Percentiles rank a stretch among this genome's conserved stretches.
Conservation (phyloP, 2,329 filamentous ascomycete species). For the Colletotrichum plurivorum region DNA sequence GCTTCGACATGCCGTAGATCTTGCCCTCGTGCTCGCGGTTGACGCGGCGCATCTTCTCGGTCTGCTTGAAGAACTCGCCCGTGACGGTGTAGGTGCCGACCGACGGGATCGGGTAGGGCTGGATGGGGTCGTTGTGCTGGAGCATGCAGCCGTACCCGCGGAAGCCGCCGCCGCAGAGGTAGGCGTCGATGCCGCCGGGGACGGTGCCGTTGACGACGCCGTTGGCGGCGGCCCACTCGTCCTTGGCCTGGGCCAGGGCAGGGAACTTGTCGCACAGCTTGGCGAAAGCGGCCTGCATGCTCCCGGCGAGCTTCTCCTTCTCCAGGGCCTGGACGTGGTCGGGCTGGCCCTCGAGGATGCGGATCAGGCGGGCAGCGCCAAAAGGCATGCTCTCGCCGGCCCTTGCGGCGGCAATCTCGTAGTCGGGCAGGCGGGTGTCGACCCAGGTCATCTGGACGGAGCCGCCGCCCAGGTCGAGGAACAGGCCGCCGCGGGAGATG, state of each 20-base stretch:
- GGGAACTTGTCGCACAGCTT: slow-evolving; percentile 65
- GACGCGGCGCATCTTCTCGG: slow-evolving; percentile 63
- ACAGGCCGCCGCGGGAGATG: slow-evolving; percentile 76
- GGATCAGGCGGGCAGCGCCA: slow-evolving; percentile 71
- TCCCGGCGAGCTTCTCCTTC: slow-evolving; percentile 66
- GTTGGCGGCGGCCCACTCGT: slow-evolving; percentile 46
- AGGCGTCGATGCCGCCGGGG: slow-evolving; percentile 74
- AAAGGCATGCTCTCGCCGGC: slow-evolving; percentile 72
- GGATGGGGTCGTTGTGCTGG: slow-evolving; percentile 81
- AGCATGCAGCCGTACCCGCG: slow-evolving; percentile 91
- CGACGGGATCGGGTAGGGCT: slow-evolving; percentile 86
- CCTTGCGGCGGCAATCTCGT: slow-evolving; percentile 67
- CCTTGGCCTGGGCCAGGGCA: slow-evolving; percentile 56
- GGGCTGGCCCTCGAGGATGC: slow-evolving; percentile 60
- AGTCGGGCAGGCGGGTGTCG: slow-evolving; percentile 61
- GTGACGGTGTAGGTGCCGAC: slow-evolving; percentile 83
- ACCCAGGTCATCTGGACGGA: slow-evolving; percentile 77
- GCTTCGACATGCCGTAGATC: slow-evolving; percentile 84
- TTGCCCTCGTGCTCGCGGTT: slow-evolving; percentile 67
- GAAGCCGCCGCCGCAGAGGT: slow-evolving; percentile 91
- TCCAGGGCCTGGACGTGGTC: slow-evolving; percentile 60
- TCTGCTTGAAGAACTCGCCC: slow-evolving; percentile 71
- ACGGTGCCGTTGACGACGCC: slow-evolving; percentile 43
- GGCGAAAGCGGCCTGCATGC: slow-evolving; percentile 73
- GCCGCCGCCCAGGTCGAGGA: slow-evolving; percentile 88